phyloP scores from a whole-genome alignment of 768 basidiomycete species.

The Cystobasidium tubakii region DNA sequence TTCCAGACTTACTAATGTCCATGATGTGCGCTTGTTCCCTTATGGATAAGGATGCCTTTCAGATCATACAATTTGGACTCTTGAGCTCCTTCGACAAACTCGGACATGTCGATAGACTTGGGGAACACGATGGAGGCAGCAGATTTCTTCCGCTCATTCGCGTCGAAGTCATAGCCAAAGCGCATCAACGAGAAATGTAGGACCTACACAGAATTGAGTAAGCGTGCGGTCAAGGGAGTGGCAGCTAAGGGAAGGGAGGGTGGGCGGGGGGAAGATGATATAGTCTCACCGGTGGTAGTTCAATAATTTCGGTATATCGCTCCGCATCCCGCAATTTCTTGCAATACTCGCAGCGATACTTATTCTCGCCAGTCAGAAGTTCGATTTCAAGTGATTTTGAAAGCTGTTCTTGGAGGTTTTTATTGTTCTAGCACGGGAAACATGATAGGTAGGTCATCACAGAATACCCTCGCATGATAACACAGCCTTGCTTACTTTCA shows the following conservation, averaged over 20 bases:
- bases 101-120: conserved; percentile 63
- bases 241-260: no score
- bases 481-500: conserved; percentile 57
- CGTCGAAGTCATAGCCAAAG: conserved; percentile 77
- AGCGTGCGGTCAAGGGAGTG: no score
- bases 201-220: conserved; percentile 48
- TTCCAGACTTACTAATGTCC: conserved; percentile 60
- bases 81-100: conserved; percentile 52
- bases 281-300: conserved; percentile 65
- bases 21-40: conserved; percentile 84
- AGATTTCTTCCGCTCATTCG: conserved; percentile 78
- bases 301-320: conserved; percentile 64
- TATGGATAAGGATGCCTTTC: conserved; percentile 77
- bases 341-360: conserved; percentile 76
- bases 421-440: conserved; percentile 66
- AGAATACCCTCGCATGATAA: no score
- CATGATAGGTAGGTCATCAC: no score
- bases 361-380: conserved; percentile 73
- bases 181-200: conserved; percentile 86
- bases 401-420: conserved; percentile 68
- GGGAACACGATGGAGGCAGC: conserved; percentile 78
- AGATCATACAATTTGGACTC: conserved; percentile 64
- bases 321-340: conserved; percentile 68
- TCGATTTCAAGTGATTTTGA: conserved; percentile 64
- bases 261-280: no score